Conservation (phyloP, 768 basidiomycete genomes). For the Mycena vulgaris region DNA sequence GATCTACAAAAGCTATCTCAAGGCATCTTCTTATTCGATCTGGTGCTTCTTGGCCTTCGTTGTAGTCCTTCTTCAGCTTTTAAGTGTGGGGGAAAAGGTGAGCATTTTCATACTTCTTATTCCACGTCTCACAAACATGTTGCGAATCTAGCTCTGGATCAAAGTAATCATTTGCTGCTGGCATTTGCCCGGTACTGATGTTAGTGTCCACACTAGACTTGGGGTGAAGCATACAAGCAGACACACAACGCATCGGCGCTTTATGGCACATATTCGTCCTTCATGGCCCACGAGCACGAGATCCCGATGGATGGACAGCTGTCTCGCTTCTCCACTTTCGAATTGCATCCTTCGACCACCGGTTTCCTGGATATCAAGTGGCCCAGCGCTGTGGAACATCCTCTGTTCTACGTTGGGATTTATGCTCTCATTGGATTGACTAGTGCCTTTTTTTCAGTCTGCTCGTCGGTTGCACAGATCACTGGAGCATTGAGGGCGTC, state of each 20-base stretch:
- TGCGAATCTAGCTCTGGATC: constrained; percentile 69
- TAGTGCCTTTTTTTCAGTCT: constrained; percentile 22
- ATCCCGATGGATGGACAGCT: constrained; percentile 34
- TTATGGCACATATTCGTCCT: constrained; percentile 17
- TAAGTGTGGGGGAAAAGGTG: constrained; percentile 70
- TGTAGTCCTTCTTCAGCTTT: constrained; percentile 61
- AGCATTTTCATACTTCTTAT: neutral
- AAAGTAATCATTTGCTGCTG: constrained; percentile 49
- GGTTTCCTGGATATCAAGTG: constrained; percentile 50
- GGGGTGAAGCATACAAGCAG: constrained; percentile 37
- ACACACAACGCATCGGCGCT: constrained; percentile 10
- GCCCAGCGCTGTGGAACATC: constrained; percentile 71
- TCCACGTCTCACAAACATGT: neutral
- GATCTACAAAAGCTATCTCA: constrained; percentile 77
- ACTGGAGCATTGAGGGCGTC: constrained; percentile 71
- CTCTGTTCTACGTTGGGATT: constrained; percentile 80
- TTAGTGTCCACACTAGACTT: constrained; percentile 26
- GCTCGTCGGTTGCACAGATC: constrained; percentile 60
- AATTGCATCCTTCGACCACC: constrained; percentile 41
- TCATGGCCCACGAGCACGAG: constrained; percentile 17
- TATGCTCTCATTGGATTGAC: constrained; percentile 71
- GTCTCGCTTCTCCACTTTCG: constrained; percentile 37
- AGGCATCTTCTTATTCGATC: constrained; percentile 83
- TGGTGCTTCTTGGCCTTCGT: constrained; percentile 70
- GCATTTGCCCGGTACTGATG: neutral